Evolutionary conservation across 2,329 filamentous ascomycete genomes (phyloP).

Genomic region (Colletotrichum spinosum): DNA sequence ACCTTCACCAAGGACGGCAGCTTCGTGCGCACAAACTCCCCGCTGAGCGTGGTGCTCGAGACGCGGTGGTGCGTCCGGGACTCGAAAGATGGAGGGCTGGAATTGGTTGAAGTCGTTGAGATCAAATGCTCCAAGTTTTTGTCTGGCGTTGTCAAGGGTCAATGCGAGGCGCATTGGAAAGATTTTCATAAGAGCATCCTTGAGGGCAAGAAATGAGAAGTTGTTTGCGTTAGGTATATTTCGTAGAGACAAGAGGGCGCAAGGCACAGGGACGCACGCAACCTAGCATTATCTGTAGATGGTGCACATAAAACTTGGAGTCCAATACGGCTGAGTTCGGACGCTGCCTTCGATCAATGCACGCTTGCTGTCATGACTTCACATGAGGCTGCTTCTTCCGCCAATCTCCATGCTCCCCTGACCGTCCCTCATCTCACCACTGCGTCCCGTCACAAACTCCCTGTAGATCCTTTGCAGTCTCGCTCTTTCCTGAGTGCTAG

Average conservation of each 20-base stretch:
- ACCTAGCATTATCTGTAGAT: background rate
- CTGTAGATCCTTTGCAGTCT: slow-evolving; percentile 85
- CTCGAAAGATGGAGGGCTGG: slow-evolving; percentile 44
- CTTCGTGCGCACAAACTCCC: slow-evolving; percentile 63
- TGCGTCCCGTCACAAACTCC: slow-evolving; percentile 92
- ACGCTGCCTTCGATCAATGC: background rate
- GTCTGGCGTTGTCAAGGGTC: slow-evolving; percentile 59
- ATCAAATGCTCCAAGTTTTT: slow-evolving; percentile 64
- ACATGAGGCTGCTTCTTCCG: slow-evolving; percentile 94
- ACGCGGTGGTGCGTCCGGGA: slow-evolving; percentile 59
- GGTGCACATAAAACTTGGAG: slow-evolving; percentile 10
- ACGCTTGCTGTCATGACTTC: slow-evolving; percentile 32
- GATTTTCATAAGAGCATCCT: slow-evolving; percentile 63
- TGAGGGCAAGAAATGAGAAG: slow-evolving; percentile 23
- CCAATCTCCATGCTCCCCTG: slow-evolving; percentile 94
- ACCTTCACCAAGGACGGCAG: slow-evolving; percentile 60
- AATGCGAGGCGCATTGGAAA: slow-evolving; percentile 63
- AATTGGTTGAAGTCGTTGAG: slow-evolving; percentile 62
- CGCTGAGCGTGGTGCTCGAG: slow-evolving; percentile 64
- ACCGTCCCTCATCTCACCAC: slow-evolving; percentile 94
- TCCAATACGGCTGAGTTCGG: background rate
- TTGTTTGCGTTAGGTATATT: background rate
- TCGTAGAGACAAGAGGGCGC: background rate
- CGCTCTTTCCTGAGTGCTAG: slow-evolving; percentile 80
- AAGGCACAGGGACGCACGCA: background rate